Evolutionary conservation across 108 stramenopile species (phyloP), one percentile per base, ranked within the genome.

Genomic region (Bacterosira constricta): DNA sequence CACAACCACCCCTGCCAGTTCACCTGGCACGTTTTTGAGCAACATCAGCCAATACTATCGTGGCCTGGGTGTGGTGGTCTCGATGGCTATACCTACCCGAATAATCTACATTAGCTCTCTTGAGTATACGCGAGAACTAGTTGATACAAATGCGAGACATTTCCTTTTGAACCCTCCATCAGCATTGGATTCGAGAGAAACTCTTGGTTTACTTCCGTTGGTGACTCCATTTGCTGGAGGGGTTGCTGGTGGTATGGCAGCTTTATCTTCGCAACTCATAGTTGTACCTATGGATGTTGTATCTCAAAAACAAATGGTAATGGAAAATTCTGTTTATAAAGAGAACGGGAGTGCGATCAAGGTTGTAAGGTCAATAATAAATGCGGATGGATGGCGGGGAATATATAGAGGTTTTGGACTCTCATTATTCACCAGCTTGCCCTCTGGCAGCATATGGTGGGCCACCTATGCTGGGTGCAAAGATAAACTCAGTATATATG

Each of bases 251-350:
- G 85, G 85, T 39, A 36, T 86, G 37, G 85, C 85, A 13, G 79
- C 82, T 21, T 50, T 83, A n/a, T 69, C 79, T 15, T 69, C 82
- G 10, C 85, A 86, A 63, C 12, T 73, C 0, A 57, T 86, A 13
- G 82, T 81, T 10, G 85, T 86, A 2, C 85, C 85, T 3, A 86
- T 86, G 85, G 85, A 86, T 67, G 79, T 86, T 1, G 73, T 86
- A 42, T 80, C 82, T 13, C 85, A 86, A 65, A 76, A 69, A 36
- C 69, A 77, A 77, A 86, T 86, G 79, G 69, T 86, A 0, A 69
- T 75, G 69, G 68, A 73, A 25, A 35, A 52, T 44, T 32, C 63
- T 2, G 34, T 58, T 1, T 79, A 79, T 31, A 60, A 18, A 38
- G 0, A 41, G n/a, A 27, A 52, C n/a, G 73, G 78, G 38, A 77